Evolutionary conservation across 306 rosid species (phyloP).

Genomic region (Astragalus membranaceus): DNA sequence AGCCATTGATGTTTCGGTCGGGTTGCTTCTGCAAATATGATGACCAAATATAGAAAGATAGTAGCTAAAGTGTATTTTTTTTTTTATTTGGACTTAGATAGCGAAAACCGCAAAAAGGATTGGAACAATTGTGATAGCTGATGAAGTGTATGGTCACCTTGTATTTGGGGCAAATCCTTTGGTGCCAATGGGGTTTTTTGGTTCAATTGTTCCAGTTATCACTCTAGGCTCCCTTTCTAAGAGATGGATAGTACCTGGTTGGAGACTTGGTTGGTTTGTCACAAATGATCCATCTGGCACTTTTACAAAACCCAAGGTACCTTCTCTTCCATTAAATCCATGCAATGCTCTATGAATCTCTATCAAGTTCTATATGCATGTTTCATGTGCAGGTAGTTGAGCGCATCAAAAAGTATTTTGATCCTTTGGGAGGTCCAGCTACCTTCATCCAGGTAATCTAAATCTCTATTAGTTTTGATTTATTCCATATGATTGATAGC

Average conservation of each 20-base stretch:
- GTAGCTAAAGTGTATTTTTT: background rate
- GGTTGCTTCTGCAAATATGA: constrained; percentile 54
- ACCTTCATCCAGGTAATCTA: constrained; percentile 82
- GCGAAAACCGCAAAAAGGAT: constrained; percentile 69
- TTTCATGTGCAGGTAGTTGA: constrained; percentile 50
- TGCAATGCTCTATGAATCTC: too few species aligned
- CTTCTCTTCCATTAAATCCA: background rate
- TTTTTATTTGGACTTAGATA: constrained; percentile 41
- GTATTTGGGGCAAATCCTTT: constrained; percentile 76
- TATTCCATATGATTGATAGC: background rate
- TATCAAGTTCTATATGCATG: background rate
- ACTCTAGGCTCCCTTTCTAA: constrained; percentile 93
- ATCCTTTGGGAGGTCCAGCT: constrained; percentile 88
- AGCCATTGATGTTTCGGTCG: constrained; percentile 84
- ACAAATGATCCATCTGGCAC: constrained; percentile 71
- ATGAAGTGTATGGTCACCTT: constrained; percentile 97
- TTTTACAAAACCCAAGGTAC: constrained; percentile 74
- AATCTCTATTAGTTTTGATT: background rate
- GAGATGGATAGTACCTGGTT: constrained; percentile 98
- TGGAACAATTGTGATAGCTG: constrained; percentile 66
- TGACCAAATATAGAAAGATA: too few species aligned
- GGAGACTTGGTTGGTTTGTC: constrained; percentile 98
- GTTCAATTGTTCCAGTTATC: constrained; percentile 70
- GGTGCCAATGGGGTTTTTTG: constrained; percentile 97
- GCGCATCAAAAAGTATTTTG: constrained; percentile 76